These are phyloP conservation scores for Hanseniaspora guilliermondii DNA, from an alignment of 805 yeast genomes.

Conservation along the genomic window DNA sequence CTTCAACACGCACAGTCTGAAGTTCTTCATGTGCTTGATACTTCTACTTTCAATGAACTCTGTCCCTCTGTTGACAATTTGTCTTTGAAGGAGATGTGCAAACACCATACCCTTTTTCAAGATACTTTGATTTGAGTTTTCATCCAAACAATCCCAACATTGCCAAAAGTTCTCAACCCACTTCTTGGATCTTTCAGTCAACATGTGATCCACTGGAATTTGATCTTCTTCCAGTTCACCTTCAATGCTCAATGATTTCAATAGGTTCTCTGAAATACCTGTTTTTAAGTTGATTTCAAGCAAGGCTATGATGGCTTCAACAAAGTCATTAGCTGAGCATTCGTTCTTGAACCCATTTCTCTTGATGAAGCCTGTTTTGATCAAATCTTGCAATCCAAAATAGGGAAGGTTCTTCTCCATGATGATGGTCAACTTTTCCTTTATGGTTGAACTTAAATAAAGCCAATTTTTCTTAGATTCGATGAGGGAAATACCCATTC, in stretches of 20 bases:
- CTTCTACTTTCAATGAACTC: constrained; percentile 75
- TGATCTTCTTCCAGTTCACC: constrained; percentile 2
- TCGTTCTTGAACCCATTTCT: constrained; percentile 80
- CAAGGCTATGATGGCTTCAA: constrained; percentile 74
- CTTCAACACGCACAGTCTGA: constrained; percentile 73
- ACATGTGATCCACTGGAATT: constrained; percentile 19
- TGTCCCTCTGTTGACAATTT: constrained; percentile 76
- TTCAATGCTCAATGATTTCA: constrained; percentile 20
- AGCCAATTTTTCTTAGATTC: constrained; percentile 89
- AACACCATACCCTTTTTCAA: constrained; percentile 49
- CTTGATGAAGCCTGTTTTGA: constrained; percentile 75
- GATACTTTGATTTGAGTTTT: constrained; percentile 29
- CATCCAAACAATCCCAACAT: constrained; percentile 50
- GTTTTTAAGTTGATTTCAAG: constrained; percentile 47
- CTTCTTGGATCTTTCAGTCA: constrained; percentile 38
- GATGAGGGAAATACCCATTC: constrained; percentile 84
- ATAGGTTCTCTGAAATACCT: constrained; percentile 18
- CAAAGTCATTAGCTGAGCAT: constrained; percentile 84
- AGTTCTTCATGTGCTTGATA: constrained; percentile 66
- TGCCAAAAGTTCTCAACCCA: constrained; percentile 70
- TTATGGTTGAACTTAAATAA: constrained; percentile 71
- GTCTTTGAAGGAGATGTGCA: constrained; percentile 74
- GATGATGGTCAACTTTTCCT: constrained; percentile 55
- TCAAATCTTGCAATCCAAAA: constrained; percentile 72
- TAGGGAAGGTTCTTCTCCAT: constrained; percentile 57